phyloP scores from a whole-genome alignment of 345 rosid species.

The Laguncularia racemosa region DNA sequence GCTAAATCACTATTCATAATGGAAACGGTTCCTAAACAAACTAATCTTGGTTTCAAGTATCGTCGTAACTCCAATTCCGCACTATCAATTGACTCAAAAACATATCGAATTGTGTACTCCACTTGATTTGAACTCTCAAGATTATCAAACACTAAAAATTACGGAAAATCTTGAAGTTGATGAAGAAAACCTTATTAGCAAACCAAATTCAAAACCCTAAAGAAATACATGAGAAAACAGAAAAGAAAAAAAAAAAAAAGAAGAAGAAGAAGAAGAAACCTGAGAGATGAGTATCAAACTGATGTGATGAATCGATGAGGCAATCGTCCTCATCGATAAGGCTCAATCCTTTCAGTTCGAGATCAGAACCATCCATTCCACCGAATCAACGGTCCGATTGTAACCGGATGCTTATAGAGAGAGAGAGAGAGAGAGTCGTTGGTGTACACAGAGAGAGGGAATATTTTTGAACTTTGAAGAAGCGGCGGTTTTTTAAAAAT shows the following conservation, averaged over 20 bases:
- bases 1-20: too few relatives aligned
- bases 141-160: background rate
- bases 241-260: background rate
- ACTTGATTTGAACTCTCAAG: background rate
- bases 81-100: too few relatives aligned
- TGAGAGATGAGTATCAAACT: conserved; percentile 17
- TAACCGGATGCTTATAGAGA: conserved; percentile 9
- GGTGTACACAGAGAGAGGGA: too few relatives aligned
- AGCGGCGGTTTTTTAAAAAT: too few relatives aligned
- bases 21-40: too few relatives aligned
- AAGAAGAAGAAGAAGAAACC: too few relatives aligned
- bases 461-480: too few relatives aligned
- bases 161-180: background rate
- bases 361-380: conserved; percentile 46
- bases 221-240: too few relatives aligned
- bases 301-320: conserved; percentile 47
- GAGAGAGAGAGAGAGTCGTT: conserved; percentile 6
- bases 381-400: conserved; percentile 39
- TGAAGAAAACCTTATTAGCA: background rate
- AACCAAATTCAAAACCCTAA: too few relatives aligned
- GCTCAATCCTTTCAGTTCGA: conserved; percentile 38
- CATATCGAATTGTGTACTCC: background rate
- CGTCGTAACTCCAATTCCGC: too few relatives aligned
- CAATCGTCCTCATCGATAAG: conserved; percentile 90
- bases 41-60: too few relatives aligned